Evolutionary conservation across 2,329 filamentous ascomycete species (phyloP), one percentile per base, ranked within the genome.

Genomic region (Berkeleyomyces basicola): DNA sequence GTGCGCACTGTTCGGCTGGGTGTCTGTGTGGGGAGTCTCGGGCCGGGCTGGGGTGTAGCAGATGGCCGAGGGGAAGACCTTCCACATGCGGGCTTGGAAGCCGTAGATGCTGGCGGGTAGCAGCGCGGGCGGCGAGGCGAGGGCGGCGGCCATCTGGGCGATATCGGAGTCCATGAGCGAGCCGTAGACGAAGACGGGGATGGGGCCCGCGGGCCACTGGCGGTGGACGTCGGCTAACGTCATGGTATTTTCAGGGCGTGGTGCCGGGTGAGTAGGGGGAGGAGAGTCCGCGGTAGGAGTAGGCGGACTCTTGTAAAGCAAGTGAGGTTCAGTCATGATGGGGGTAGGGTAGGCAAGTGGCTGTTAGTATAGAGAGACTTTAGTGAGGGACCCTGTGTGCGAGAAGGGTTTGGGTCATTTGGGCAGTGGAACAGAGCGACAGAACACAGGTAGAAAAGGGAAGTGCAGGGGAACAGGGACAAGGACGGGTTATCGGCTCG

Each of bases 41-140:
- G 23, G 23, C 23, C n/a, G 57, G 16, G 6, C 33, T 6, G 23
- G 9, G 4, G 39, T 42, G 44, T 14, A 9, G 31, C 9, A 40
- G n/a, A 61, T 61, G 1, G 59, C 63, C 11, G 43, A 61, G 5
- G 59, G 59, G 36, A 64, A 64, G n/a, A 64, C 63, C 5, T 44
- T 43, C 63, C 63, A 64, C 63, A 64, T 64, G 44, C 59, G 61
- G 7, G 59, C 39, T 31, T 58, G 51, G 36, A 64, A 64, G 37
- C 59, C 58, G 23, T 33, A 11, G 16, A 61, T 51, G 51, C 43
- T 40, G 7, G 59, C 63, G 14, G 44, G n/a, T 4, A 23, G 11
- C 7, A 64, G 33, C 42, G 37, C 23, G 6, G 63, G 63, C 4
- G 36, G 23, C 4, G 23, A 10, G 4, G 31, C 7, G 23, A 55